Base-by-base conservation (phyloP, 1,284 basidiomycete species). In the Athelia psychrophila region DNA sequence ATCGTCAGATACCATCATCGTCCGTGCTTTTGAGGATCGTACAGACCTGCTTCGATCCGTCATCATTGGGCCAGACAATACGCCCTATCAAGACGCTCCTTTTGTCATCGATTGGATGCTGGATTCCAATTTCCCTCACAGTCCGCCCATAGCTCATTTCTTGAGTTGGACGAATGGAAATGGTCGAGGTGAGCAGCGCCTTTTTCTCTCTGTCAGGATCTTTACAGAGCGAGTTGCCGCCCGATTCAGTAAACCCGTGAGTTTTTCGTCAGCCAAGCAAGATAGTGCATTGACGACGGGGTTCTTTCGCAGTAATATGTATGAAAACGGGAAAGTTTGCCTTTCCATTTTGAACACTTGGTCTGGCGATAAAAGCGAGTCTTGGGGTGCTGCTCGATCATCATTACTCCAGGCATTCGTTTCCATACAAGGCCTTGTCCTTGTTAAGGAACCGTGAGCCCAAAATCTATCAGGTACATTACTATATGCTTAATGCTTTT, bases 321-420 rank as follows among this genome's bases (percentile, higher is more conserved):
- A 98, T 61, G 93, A 96, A 64, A 95, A 98, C 60, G 94, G 94
- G 44, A 96, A 96, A 68, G 93, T 98, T 36, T 98, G 95, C 63
- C 68, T 98, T 47, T 95, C 91, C 22, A 89, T 98, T 45, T 72
- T 97, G 3, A 92, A 92, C 18, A 97, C 94, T 0, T 98, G 94
- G 94, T 80, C 84, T 1, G 94, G 95, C 3, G 93, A 95, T 62
- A 83, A 78, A 65, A 90, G 80, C 58, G 93, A 96, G 70, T 86
- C 82, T 5, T 95, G 93, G 93, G 92, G 74, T 65, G 77, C 91
- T 52, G 78, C 81, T 58, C 82, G 79, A 54, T 95, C 91, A 2
- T 95, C 92, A 12, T 73, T 98, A 35, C 78, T 98, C 6, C 95
- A 98, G 69, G 91, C 93, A 0, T 84, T 97, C 51, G 91, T 98